Evolutionary conservation across 2,329 filamentous ascomycete genomes (phyloP).

Genomic region (Fusarium irregulare): DNA sequence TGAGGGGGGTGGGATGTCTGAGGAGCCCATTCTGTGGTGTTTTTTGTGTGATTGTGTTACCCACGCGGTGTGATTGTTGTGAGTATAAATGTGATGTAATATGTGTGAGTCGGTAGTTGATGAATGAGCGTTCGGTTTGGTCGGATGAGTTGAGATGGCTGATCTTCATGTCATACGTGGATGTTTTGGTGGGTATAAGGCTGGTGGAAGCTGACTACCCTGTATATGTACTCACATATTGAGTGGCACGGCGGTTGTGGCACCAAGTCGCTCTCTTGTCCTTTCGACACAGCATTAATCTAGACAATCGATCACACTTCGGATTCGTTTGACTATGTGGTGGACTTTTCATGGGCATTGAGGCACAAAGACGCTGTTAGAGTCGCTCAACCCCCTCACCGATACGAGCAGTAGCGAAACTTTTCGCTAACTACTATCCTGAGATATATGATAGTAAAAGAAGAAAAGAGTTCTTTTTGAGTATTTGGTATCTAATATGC

Average conservation of each 20-base stretch:
- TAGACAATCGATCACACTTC: no score
- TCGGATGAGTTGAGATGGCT: neutral
- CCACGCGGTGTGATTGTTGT: neutral
- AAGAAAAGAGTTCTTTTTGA: neutral
- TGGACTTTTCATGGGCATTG: no score
- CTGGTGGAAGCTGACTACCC: constrained; percentile 3
- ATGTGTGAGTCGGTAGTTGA: no score
- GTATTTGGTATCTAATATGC: constrained; percentile 33
- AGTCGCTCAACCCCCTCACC: no score
- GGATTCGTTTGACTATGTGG: no score
- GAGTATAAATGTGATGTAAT: rapidly evolving
- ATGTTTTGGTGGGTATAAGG: constrained; percentile 6
- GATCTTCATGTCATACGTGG: neutral
- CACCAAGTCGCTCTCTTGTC: neutral
- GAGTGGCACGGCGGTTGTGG: neutral
- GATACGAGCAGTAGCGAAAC: no score
- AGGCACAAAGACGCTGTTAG: neutral
- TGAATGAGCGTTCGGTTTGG: neutral
- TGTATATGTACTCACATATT: neutral
- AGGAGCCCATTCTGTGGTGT: constrained; percentile 52
- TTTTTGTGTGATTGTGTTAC: neutral
- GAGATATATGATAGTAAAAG: no score
- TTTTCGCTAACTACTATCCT: no score
- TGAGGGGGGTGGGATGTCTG: constrained; percentile 52
- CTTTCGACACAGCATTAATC: rapidly evolving